Conservation (phyloP, 495 filamentous ascomycete species). For the Penicillium odoratum region DNA sequence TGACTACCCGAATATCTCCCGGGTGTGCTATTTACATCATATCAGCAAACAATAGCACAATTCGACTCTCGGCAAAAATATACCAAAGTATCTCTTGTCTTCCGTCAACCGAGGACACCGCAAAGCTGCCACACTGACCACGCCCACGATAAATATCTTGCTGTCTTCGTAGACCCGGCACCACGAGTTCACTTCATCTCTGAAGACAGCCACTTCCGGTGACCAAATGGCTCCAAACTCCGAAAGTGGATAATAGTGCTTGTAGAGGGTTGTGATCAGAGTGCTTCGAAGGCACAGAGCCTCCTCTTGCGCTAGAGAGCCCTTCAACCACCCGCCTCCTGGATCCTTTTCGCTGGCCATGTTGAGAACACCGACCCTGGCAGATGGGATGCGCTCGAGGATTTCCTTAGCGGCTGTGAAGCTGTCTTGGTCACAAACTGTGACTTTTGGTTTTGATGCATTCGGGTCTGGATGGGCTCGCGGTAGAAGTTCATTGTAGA, state of each 20-base stretch:
- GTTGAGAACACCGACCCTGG: slow-evolving; percentile 40
- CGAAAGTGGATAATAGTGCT: slow-evolving; percentile 55
- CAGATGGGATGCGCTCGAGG: slow-evolving; percentile 4
- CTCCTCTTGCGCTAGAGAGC: slow-evolving; percentile 60
- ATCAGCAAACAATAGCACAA: neutral
- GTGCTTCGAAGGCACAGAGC: slow-evolving; percentile 59
- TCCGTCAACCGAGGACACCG: slow-evolving; percentile 8
- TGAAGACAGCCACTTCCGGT: slow-evolving; percentile 47
- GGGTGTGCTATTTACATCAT: neutral
- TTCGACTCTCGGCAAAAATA: neutral
- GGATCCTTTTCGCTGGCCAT: slow-evolving; percentile 53
- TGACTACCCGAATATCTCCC: slow-evolving; percentile 32
- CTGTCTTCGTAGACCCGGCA: slow-evolving; percentile 33
- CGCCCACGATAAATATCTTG: slow-evolving; percentile 16
- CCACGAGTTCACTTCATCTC: slow-evolving; percentile 37
- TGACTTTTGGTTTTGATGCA: slow-evolving; percentile 3
- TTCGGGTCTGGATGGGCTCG: neutral
- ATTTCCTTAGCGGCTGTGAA: slow-evolving; percentile 14
- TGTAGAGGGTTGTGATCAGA: slow-evolving; percentile 50
- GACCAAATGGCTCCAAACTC: slow-evolving; percentile 50
- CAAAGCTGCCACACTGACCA: slow-evolving; percentile 18
- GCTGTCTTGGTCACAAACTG: slow-evolving; percentile 11
- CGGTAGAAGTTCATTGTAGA: slow-evolving; percentile 9
- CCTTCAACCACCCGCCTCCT: slow-evolving; percentile 57
- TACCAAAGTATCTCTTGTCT: slow-evolving; percentile 13